Conservation (phyloP, 768 basidiomycete genomes). For the Termitomyces bulborhizus region DNA sequence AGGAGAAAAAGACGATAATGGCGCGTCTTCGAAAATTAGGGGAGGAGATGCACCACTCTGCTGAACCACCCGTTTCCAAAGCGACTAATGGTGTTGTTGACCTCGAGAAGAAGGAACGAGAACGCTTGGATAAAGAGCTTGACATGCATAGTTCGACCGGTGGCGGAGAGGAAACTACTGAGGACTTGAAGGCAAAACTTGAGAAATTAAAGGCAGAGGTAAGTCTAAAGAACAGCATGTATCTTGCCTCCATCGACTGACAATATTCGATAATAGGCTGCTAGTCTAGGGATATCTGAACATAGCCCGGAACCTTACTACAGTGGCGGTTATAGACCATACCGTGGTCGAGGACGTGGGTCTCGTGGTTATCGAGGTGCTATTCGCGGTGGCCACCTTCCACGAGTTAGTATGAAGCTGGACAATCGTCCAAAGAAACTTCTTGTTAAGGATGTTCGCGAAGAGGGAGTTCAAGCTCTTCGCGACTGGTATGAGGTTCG, state of each 20-base stretch:
- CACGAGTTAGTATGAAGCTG: slow-evolving; percentile 76
- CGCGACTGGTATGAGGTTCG: slow-evolving; percentile 81
- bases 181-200: slow-evolving; percentile 67
- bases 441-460: slow-evolving; percentile 59
- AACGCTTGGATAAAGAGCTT: slow-evolving; percentile 78
- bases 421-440: slow-evolving; percentile 86
- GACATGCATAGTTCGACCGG: slow-evolving; percentile 50
- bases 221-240: slow-evolving; percentile 16
- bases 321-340: slow-evolving; percentile 50
- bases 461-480: slow-evolving; percentile 50
- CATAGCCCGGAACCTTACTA: slow-evolving; percentile 31
- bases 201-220: slow-evolving; percentile 80
- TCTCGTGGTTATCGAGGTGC: slow-evolving; percentile 54
- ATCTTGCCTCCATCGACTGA: not conserved
- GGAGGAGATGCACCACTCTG: slow-evolving; percentile 65
- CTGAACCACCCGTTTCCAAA: slow-evolving; percentile 20
- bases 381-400: slow-evolving; percentile 54
- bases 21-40: slow-evolving; percentile 65
- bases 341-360: slow-evolving; percentile 63
- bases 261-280: slow-evolving; percentile 41
- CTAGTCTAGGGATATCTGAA: slow-evolving; percentile 65
- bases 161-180: slow-evolving; percentile 47
- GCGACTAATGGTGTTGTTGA: slow-evolving; percentile 28
- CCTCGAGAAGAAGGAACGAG: slow-evolving; percentile 50
- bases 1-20: slow-evolving; percentile 81